These are phyloP conservation scores for Flueggea neowawraea DNA, from an alignment of 441 rosid species.

Conservation along the genomic window DNA sequence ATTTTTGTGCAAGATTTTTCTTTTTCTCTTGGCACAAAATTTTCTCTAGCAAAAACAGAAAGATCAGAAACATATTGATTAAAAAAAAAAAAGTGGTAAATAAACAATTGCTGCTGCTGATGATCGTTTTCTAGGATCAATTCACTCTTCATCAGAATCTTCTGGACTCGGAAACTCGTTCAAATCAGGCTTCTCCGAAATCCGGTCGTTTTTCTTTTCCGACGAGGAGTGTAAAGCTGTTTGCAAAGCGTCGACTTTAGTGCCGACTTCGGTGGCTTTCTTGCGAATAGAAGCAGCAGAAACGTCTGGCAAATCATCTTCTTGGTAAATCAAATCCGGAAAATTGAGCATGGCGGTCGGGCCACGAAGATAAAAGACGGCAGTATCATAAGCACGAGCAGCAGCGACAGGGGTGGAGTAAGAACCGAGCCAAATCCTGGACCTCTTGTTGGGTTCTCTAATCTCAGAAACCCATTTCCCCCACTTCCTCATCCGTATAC, in stretches of 20 bases:
- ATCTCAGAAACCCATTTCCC: slow-evolving; percentile 95
- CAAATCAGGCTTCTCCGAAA: slow-evolving; percentile 62
- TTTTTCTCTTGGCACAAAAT: too few species aligned
- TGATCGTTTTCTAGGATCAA: background rate
- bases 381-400: slow-evolving; percentile 87
- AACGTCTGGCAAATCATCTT: slow-evolving; percentile 39
- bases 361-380: slow-evolving; percentile 77
- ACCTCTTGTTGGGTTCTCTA: slow-evolving; percentile 83
- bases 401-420: slow-evolving; percentile 78
- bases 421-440: slow-evolving; percentile 90
- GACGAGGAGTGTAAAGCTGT: slow-evolving; percentile 27
- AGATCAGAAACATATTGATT: background rate
- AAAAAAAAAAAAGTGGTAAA: background rate
- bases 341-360: slow-evolving; percentile 84
- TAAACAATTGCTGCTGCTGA: slow-evolving; percentile 2
- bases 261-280: slow-evolving; percentile 79
- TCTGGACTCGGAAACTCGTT: slow-evolving; percentile 53
- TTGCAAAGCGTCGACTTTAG: slow-evolving; percentile 68
- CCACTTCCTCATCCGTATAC: slow-evolving; percentile 94
- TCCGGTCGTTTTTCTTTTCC: slow-evolving; percentile 17
- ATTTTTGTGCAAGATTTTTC: too few species aligned
- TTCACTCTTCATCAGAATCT: slow-evolving; percentile 44
- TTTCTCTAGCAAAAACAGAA: background rate
- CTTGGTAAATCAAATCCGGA: slow-evolving; percentile 63
- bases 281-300: slow-evolving; percentile 79